phyloP scores from a whole-genome alignment of 768 basidiomycete genomes.

The Lentinula sp. region DNA sequence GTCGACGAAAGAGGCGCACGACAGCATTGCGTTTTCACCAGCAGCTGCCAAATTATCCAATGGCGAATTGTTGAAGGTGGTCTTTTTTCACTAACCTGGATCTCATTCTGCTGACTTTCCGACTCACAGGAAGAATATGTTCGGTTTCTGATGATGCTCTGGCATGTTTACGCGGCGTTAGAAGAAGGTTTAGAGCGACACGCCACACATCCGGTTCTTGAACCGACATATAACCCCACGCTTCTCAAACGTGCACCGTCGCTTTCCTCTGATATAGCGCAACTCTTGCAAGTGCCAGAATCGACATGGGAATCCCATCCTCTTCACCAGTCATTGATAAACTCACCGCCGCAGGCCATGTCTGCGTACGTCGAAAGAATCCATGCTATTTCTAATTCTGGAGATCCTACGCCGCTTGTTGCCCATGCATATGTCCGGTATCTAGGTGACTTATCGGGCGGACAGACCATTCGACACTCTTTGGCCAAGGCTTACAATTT shows the following conservation, averaged over 20 bases:
- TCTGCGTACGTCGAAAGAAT: slow-evolving; percentile 50
- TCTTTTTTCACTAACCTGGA: neutral
- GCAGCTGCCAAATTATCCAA: slow-evolving; percentile 52
- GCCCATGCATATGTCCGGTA: slow-evolving; percentile 83
- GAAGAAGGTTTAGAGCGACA: slow-evolving; percentile 55
- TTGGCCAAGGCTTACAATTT: slow-evolving; percentile 66
- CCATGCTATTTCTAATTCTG: slow-evolving; percentile 33
- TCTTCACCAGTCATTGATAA: slow-evolving; percentile 38
- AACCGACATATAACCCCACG: slow-evolving; percentile 66
- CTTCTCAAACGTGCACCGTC: slow-evolving; percentile 56
- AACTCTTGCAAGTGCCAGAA: slow-evolving; percentile 47
- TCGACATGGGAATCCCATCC: slow-evolving; percentile 52
- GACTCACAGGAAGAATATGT: slow-evolving; percentile 47
- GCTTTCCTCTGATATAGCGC: slow-evolving; percentile 62
- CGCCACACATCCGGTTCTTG: slow-evolving; percentile 53
- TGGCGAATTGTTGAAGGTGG: slow-evolving; percentile 44
- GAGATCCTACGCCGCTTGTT: slow-evolving; percentile 48
- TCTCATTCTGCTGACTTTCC: neutral
- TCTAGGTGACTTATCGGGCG: slow-evolving; percentile 75
- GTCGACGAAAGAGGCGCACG: slow-evolving; percentile 47
- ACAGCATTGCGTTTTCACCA: slow-evolving; percentile 47
- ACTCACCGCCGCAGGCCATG: slow-evolving; percentile 42
- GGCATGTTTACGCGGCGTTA: slow-evolving; percentile 70
- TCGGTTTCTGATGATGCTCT: slow-evolving; percentile 69
- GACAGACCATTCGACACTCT: slow-evolving; percentile 59